Conservation (phyloP, 441 rosid species). For the Raphanus hybrid region DNA sequence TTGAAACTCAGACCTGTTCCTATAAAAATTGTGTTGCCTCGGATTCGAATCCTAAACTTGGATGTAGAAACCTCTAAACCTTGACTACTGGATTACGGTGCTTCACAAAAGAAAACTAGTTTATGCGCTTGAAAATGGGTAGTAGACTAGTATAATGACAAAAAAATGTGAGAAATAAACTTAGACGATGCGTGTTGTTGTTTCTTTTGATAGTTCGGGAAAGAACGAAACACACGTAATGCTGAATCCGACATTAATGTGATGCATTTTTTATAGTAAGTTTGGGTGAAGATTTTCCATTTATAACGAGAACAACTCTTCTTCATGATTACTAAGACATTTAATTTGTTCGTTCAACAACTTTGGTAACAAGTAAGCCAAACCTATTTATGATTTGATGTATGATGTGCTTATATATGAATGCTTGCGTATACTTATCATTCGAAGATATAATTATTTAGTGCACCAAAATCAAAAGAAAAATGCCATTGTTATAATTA, state of each 20-base stretch:
- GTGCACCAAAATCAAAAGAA: slow-evolving; percentile 1
- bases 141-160: too few species aligned
- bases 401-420: slow-evolving; percentile 12
- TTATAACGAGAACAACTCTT: slow-evolving; percentile 15
- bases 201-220: slow-evolving; percentile 10
- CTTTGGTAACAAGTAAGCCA: slow-evolving; percentile 44
- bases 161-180: not conserved
- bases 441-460: slow-evolving; percentile 2
- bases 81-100: too few species aligned
- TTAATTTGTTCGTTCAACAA: slow-evolving; percentile 47
- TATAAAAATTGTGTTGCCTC: too few species aligned
- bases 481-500: slow-evolving; percentile 14
- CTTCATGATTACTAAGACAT: slow-evolving; percentile 34
- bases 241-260: slow-evolving; percentile 32
- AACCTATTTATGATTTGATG: slow-evolving; percentile 40
- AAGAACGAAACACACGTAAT: slow-evolving; percentile 33
- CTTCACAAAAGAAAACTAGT: too few species aligned
- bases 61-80: too few species aligned
- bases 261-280: slow-evolving; percentile 25
- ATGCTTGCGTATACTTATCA: not conserved
- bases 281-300: slow-evolving; percentile 29
- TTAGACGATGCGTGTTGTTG: slow-evolving; percentile 15
- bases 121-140: too few species aligned
- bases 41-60: too few species aligned
- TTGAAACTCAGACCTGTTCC: too few species aligned